Evolutionary conservation across 805 yeast species (phyloP).

Genomic region (Metschnikowia kunwiensis): DNA sequence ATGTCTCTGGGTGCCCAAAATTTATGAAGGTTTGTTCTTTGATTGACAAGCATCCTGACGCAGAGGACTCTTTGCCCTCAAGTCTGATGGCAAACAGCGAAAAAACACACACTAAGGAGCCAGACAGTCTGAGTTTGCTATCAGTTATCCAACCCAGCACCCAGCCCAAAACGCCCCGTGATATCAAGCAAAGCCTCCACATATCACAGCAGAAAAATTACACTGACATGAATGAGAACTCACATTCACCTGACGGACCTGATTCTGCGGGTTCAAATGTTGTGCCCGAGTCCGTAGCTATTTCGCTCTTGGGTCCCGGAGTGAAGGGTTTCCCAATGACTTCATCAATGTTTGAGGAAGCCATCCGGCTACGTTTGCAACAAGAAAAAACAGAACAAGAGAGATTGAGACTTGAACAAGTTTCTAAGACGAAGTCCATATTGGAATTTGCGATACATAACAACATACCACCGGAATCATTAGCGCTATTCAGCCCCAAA

Average conservation of each 20-base stretch:
- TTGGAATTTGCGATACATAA: conserved; percentile 57
- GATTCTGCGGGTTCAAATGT: no score
- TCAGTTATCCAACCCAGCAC: no score
- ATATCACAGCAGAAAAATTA: no score
- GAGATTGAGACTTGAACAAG: conserved; percentile 61
- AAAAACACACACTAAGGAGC: no score
- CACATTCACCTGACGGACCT: no score
- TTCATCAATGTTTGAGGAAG: conserved; percentile 55
- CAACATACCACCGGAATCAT: conserved; percentile 54
- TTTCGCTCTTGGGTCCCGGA: conserved; percentile 51
- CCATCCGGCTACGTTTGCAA: conserved; percentile 59
- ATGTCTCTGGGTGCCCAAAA: conserved; percentile 1
- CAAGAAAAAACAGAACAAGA: conserved; percentile 85
- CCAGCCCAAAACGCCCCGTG: no score
- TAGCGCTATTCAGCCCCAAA: conserved; percentile 1
- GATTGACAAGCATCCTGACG: conserved; percentile 28
- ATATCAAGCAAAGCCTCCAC: no score
- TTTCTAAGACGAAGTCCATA: conserved; percentile 58
- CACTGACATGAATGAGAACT: no score
- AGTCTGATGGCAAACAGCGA: conserved; percentile 1
- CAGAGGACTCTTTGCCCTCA: conserved; percentile 9
- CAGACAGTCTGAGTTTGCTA: no score
- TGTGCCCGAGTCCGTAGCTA: conserved; percentile 20
- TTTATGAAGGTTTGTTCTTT: conserved; percentile 44
- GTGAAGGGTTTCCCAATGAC: conserved; percentile 52